A percentile compares a stretch with the other conserved stretches of the same genome.
These are phyloP conservation scores for Daphne laureola DNA, from an alignment of 441 rosid species.

Conservation along the genomic window DNA sequence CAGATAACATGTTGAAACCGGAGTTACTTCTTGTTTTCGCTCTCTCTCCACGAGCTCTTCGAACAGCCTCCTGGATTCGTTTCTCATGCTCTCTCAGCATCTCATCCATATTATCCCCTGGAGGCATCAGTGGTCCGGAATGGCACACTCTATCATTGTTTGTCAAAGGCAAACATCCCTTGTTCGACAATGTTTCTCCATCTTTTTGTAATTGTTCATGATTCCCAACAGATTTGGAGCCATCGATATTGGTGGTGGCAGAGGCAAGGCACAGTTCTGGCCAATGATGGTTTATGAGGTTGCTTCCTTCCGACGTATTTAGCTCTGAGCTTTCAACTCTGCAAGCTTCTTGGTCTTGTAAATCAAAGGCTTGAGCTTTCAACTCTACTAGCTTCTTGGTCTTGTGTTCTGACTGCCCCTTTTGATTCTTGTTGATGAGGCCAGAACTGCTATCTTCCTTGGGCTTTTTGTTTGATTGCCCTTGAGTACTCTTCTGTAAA, in stretches of 20 bases:
- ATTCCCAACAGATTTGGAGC: conserved; percentile 24
- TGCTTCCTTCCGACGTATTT: conserved; percentile 31
- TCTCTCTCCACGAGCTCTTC: conserved; percentile 61
- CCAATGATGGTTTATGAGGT: conserved; percentile 27
- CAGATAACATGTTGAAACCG: conserved; percentile 24
- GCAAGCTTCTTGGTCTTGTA: conserved; percentile 21
- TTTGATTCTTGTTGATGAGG: conserved; percentile 35
- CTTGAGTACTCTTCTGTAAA: conserved; percentile 35
- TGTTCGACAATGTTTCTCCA: conserved; percentile 26
- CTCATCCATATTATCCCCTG: conserved; percentile 67
- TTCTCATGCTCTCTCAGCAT: conserved; percentile 86
- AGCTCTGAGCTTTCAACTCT: conserved; percentile 37
- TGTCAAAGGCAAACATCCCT: conserved; percentile 23
- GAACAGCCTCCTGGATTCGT: conserved; percentile 65
- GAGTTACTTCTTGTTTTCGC: conserved; percentile 20
- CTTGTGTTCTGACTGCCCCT: conserved; percentile 22
- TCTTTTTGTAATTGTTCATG: conserved; percentile 35
- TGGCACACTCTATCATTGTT: conserved; percentile 47
- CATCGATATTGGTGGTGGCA: conserved; percentile 16
- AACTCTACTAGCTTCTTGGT: conserved; percentile 20
- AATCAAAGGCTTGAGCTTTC: conserved; percentile 22
- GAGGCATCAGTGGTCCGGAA: conserved; percentile 70
- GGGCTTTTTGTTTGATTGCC: conserved; percentile 27
- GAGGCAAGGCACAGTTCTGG: conserved; percentile 30
- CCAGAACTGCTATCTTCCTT: conserved; percentile 39